Evolutionary conservation across 345 rosid species (phyloP).

Genomic region (Camelina sativa): DNA sequence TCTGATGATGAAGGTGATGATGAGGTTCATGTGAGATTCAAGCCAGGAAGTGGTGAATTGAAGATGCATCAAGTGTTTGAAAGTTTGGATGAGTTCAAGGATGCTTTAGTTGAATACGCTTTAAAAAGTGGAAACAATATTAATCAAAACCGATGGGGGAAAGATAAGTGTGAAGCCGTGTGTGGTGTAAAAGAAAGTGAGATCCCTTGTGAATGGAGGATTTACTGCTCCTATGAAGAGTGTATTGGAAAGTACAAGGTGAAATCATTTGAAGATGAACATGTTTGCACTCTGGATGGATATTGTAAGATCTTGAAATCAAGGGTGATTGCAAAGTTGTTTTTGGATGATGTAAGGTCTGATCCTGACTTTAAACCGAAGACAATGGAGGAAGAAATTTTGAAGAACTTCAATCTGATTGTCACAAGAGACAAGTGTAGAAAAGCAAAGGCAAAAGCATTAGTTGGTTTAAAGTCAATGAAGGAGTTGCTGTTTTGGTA

Average conservation of each 20-base stretch:
- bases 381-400: background rate
- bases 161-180: too few relatives aligned
- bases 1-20: too few relatives aligned
- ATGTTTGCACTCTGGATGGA: background rate
- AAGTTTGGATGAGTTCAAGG: too few relatives aligned
- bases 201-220: background rate
- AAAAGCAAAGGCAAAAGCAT: background rate
- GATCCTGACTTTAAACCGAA: background rate
- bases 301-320: background rate
- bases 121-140: too few relatives aligned
- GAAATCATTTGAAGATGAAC: background rate
- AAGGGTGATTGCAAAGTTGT: background rate
- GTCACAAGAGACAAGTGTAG: background rate
- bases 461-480: too few relatives aligned
- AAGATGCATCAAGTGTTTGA: too few relatives aligned
- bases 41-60: too few relatives aligned
- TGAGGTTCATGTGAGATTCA: too few relatives aligned
- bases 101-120: too few relatives aligned
- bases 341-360: background rate
- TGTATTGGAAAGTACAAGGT: background rate
- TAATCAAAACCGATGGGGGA: too few relatives aligned
- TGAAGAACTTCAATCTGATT: background rate
- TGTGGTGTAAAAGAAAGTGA: too few relatives aligned
- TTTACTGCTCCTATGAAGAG: background rate
- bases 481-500: too few relatives aligned